Conservation (phyloP, 2,329 filamentous ascomycete genomes). For the Pseudopyricularia cyperi region DNA sequence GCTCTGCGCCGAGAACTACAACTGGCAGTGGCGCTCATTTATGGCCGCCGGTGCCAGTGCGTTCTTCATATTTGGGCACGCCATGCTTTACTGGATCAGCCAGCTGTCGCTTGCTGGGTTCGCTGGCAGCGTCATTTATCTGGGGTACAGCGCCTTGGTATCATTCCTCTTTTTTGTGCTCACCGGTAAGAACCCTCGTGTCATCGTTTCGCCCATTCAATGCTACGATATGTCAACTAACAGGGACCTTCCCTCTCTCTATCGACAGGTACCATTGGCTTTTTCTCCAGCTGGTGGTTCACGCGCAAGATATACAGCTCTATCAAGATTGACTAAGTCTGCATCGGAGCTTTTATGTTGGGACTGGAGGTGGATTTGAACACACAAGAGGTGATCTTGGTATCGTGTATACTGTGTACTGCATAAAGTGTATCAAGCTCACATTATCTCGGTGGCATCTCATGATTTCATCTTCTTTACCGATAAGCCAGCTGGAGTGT, state of each 20-base stretch:
- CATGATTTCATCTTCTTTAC: not conserved
- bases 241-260: constrained; percentile 9
- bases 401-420: not conserved
- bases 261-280: constrained; percentile 80
- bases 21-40: constrained; percentile 98
- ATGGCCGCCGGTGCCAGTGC: constrained; percentile 82
- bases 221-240: constrained; percentile 41
- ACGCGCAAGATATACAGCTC: constrained; percentile 87
- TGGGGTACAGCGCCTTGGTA: constrained; percentile 83
- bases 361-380: not conserved
- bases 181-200: constrained; percentile 72
- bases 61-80: constrained; percentile 83
- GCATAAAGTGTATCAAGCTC: constrained; percentile 2
- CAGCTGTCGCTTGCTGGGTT: constrained; percentile 76
- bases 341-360: not conserved
- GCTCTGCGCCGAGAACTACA: constrained; percentile 91
- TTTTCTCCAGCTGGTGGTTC: constrained; percentile 90
- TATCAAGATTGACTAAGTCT: constrained; percentile 83
- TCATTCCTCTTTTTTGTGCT: constrained; percentile 87
- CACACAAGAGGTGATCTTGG: not conserved
- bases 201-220: constrained; percentile 62
- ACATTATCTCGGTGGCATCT: constrained; percentile 7
- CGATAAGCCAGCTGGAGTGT: not conserved
- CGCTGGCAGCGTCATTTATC: constrained; percentile 78
- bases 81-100: constrained; percentile 79